Percentiles rank a stretch among this genome's conserved stretches.
Evolutionary conservation across 2,329 filamentous ascomycete genomes (phyloP).

Genomic region (Fusarium pininemorale): DNA sequence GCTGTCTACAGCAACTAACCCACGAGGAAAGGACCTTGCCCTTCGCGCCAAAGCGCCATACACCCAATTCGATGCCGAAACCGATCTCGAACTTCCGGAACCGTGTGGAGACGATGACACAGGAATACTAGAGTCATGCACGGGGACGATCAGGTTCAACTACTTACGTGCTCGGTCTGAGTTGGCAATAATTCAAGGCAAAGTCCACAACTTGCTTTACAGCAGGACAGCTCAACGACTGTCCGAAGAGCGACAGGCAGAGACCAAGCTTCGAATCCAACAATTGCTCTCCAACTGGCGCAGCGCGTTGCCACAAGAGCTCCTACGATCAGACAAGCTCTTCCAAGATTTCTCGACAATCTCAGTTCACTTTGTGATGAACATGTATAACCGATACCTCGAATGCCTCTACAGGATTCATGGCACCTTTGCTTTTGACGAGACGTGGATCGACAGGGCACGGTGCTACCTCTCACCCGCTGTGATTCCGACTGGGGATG

Average conservation of each 20-base stretch:
- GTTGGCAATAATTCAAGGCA: neutral
- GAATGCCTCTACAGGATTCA: neutral
- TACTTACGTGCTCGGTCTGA: neutral
- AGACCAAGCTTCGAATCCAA: neutral
- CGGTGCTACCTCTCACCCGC: neutral
- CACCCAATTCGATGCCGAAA: neutral
- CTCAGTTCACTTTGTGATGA: neutral
- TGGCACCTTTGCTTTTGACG: neutral
- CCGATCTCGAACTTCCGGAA: neutral
- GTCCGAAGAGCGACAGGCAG: neutral
- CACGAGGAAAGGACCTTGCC: neutral
- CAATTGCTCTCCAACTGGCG: neutral
- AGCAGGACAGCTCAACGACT: neutral
- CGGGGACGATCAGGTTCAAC: neutral
- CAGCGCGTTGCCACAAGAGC: fast-evolving
- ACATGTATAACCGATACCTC: neutral
- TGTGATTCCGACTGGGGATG: neutral
- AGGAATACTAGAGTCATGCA: neutral
- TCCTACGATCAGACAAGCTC: neutral
- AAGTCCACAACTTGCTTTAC: neutral
- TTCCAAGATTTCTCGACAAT: neutral
- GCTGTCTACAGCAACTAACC: neutral
- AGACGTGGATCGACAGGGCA: neutral
- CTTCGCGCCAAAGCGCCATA: neutral
- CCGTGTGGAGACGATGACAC: neutral